Evolutionary conservation across 2,329 filamentous ascomycete species (phyloP).

Genomic region (Colletotrichum lini): DNA sequence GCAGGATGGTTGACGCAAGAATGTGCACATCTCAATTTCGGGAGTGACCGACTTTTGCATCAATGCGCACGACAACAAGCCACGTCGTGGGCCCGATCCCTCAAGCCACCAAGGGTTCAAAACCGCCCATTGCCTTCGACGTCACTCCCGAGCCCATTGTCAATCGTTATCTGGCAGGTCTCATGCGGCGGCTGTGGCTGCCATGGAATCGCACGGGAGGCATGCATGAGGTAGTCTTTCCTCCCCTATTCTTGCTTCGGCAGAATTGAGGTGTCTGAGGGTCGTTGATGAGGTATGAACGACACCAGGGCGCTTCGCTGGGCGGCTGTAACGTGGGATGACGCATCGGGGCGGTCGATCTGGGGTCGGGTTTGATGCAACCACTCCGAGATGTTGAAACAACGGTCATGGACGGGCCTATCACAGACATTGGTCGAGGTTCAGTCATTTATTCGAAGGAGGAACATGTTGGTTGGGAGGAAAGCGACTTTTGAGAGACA

Average conservation of each 20-base stretch:
- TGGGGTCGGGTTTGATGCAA: slow-evolving; percentile 19
- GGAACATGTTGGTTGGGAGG: not conserved
- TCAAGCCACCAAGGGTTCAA: slow-evolving; percentile 37
- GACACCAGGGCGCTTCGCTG: slow-evolving; percentile 19
- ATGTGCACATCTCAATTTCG: slow-evolving; percentile 39
- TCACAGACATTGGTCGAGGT: not conserved
- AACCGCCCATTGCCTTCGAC: slow-evolving; percentile 28
- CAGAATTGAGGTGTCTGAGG: slow-evolving; percentile 4
- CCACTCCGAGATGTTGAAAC: slow-evolving; percentile 20
- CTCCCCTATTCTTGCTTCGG: not conserved
- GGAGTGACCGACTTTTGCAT: slow-evolving; percentile 28
- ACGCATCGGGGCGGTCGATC: slow-evolving; percentile 34
- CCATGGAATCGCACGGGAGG: slow-evolving; percentile 19
- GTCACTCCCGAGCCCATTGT: slow-evolving; percentile 33
- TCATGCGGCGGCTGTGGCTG: slow-evolving; percentile 20
- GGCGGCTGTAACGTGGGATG: slow-evolving; percentile 35
- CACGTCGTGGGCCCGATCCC: slow-evolving; percentile 2
- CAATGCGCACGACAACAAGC: slow-evolving; percentile 30
- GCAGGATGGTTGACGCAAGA: slow-evolving; percentile 33
- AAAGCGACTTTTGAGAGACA: slow-evolving; percentile 6
- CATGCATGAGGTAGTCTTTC: not conserved
- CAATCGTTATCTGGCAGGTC: slow-evolving; percentile 37
- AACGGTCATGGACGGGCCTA: slow-evolving; percentile 16
- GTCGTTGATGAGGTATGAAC: slow-evolving; percentile 12
- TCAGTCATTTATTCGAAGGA: not conserved